phyloP scores from a whole-genome alignment of 257 asterid species.

The Penstemon eatonii region DNA sequence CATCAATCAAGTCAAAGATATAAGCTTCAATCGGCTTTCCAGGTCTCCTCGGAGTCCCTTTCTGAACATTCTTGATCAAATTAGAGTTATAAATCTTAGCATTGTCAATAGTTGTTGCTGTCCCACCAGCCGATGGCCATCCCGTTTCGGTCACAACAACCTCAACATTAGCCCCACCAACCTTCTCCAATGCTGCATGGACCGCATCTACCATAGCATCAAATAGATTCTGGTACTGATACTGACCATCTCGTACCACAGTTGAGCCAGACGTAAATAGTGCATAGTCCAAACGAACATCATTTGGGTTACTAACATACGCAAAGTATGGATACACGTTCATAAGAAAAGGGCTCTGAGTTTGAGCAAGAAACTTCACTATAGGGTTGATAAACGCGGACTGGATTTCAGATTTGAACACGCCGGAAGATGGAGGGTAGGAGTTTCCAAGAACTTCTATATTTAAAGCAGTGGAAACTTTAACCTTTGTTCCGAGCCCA shows the following conservation, averaged over 20 bases:
- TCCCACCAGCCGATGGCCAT: slow-evolving; percentile 55
- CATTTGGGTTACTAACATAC: neutral
- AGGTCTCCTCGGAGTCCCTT: slow-evolving; percentile 33
- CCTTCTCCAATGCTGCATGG: slow-evolving; percentile 44
- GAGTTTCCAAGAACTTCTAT: slow-evolving; percentile 24
- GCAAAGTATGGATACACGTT: slow-evolving; percentile 42
- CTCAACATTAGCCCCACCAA: slow-evolving; percentile 25
- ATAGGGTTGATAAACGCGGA: slow-evolving; percentile 20
- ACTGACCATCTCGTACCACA: slow-evolving; percentile 25
- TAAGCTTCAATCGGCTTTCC: slow-evolving; percentile 33
- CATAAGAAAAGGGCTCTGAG: slow-evolving; percentile 33
- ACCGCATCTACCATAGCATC: slow-evolving; percentile 42
- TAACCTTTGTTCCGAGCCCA: slow-evolving; percentile 20
- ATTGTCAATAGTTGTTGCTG: slow-evolving; percentile 30
- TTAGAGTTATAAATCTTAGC: slow-evolving; percentile 38
- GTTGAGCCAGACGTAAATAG: slow-evolving; percentile 19
- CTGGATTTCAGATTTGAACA: neutral
- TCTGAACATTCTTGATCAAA: slow-evolving; percentile 29
- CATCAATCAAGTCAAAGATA: slow-evolving; percentile 41
- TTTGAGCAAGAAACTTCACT: slow-evolving; percentile 20
- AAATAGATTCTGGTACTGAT: slow-evolving; percentile 35
- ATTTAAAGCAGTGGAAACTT: slow-evolving; percentile 36
- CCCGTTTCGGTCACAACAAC: slow-evolving; percentile 49
- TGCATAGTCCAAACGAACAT: slow-evolving; percentile 31
- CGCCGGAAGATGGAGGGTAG: slow-evolving; percentile 40